A percentile compares a stretch with the other conserved stretches of the same genome.
Conservation (phyloP, 495 filamentous ascomycete species). For the Xylaria nigripes region DNA sequence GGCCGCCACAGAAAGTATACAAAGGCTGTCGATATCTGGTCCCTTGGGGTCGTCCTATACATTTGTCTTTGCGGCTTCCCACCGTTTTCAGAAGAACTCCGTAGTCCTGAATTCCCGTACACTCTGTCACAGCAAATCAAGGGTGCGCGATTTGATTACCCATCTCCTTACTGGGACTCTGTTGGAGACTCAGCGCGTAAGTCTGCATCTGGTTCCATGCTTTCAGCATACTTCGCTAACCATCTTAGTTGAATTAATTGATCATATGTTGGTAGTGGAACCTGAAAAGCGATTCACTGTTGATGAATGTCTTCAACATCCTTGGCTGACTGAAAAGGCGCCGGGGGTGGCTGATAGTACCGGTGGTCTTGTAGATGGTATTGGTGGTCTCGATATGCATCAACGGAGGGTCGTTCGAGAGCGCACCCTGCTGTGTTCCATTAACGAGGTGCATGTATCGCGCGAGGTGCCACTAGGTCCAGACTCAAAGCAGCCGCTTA, state of each 20-base stretch:
- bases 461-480: conserved; percentile 48
- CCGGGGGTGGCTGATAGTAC: conserved; percentile 70
- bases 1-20: conserved; percentile 76
- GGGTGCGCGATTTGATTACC: conserved; percentile 82
- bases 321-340: conserved; percentile 62
- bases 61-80: conserved; percentile 98
- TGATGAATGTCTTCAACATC: conserved; percentile 84
- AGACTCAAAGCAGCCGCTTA: conserved; percentile 51
- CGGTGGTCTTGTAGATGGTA: conserved; percentile 78
- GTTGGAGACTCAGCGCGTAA: conserved; percentile 72
- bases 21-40: conserved; percentile 95
- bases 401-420: conserved; percentile 72
- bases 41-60: conserved; percentile 95
- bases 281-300: conserved; percentile 75
- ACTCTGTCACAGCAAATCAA: conserved; percentile 86
- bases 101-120: conserved; percentile 70
- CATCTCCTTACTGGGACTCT: conserved; percentile 94
- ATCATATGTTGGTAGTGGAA: conserved; percentile 86
- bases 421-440: conserved; percentile 71
- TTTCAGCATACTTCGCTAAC: conserved; percentile 10
- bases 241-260: conserved; percentile 73
- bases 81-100: conserved; percentile 91
- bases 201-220: conserved; percentile 6
- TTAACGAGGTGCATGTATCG: conserved; percentile 70
- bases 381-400: conserved; percentile 74